Evolutionary conservation across 1,139 yeast species (phyloP).

Genomic region (Sugiyamaella paludigena): DNA sequence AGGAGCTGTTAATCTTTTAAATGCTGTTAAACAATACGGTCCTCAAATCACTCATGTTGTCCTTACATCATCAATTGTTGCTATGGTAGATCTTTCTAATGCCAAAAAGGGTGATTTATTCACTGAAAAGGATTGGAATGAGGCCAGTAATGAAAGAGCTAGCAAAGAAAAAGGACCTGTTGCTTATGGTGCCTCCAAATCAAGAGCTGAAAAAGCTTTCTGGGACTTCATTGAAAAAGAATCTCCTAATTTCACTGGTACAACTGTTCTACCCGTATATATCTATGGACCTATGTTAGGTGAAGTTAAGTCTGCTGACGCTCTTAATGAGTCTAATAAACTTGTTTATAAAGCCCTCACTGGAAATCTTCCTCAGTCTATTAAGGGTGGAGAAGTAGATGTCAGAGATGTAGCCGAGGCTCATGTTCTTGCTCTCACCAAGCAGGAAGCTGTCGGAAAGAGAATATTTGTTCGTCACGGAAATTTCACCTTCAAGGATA

Average conservation of each 20-base stretch:
- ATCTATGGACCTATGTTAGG: conserved; percentile 47
- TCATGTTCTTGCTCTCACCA: conserved; percentile 45
- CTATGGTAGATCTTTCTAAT: conserved; percentile 28
- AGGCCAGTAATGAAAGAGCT: conserved; percentile 10
- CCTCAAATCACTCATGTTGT: conserved; percentile 50
- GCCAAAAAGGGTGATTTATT: conserved; percentile 14
- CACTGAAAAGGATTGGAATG: conserved; percentile 13
- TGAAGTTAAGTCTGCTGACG: not conserved
- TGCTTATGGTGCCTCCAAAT: conserved; percentile 7
- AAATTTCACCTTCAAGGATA: conserved; percentile 34
- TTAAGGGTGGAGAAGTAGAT: conserved; percentile 36
- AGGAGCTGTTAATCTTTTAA: conserved; percentile 47
- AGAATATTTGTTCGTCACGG: conserved; percentile 43
- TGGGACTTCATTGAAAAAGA: conserved; percentile 44
- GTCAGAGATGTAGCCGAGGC: conserved; percentile 55
- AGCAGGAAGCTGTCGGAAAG: conserved; percentile 38
- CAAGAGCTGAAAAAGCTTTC: conserved; percentile 43
- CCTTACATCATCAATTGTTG: conserved; percentile 54
- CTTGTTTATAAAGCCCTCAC: not conserved
- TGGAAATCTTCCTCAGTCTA: not conserved
- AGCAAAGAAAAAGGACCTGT: not conserved
- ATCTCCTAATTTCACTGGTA: conserved; percentile 41
- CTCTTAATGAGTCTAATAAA: not conserved
- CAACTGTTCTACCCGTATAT: conserved; percentile 48
- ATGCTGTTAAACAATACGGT: conserved; percentile 43